A percentile compares a stretch with the other conserved stretches of the same genome.
Conservation (phyloP, 306 rosid species). For the Luffa aegyptiaca region DNA sequence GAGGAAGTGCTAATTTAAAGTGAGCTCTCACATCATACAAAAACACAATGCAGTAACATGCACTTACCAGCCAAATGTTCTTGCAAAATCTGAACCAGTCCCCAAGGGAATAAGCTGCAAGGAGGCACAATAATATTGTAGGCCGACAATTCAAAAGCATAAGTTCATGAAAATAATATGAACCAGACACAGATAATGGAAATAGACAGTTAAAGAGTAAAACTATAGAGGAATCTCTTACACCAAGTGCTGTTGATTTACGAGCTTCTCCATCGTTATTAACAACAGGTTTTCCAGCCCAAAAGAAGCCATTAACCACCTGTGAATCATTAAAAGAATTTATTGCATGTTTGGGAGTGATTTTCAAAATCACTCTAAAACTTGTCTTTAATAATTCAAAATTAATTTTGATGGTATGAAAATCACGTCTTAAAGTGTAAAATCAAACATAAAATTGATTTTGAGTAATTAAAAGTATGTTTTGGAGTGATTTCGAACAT, state of each 20-base stretch:
- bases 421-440: no score
- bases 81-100: slow-evolving; percentile 90
- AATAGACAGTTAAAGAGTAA: slow-evolving; percentile 3
- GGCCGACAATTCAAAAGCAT: slow-evolving; percentile 12
- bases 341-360: no score
- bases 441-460: no score
- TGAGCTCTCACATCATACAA: slow-evolving; percentile 2
- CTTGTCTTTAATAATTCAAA: no score
- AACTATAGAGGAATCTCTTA: slow-evolving; percentile 34
- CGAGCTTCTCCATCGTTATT: slow-evolving; percentile 44
- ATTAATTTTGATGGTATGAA: no score
- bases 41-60: slow-evolving; percentile 7
- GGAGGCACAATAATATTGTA: slow-evolving; percentile 15
- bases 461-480: no score
- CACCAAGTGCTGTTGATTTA: slow-evolving; percentile 87
- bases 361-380: no score
- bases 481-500: no score
- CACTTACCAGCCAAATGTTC: slow-evolving; percentile 80
- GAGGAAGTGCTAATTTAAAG: slow-evolving; percentile 2
- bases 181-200: neutral
- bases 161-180: neutral
- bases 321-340: slow-evolving; percentile 9
- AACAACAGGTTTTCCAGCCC: slow-evolving; percentile 78
- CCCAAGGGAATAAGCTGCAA: slow-evolving; percentile 90
- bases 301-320: slow-evolving; percentile 97